Evolutionary conservation across 2,329 filamentous ascomycete genomes (phyloP).

Genomic region (Whalleya microplaca): DNA sequence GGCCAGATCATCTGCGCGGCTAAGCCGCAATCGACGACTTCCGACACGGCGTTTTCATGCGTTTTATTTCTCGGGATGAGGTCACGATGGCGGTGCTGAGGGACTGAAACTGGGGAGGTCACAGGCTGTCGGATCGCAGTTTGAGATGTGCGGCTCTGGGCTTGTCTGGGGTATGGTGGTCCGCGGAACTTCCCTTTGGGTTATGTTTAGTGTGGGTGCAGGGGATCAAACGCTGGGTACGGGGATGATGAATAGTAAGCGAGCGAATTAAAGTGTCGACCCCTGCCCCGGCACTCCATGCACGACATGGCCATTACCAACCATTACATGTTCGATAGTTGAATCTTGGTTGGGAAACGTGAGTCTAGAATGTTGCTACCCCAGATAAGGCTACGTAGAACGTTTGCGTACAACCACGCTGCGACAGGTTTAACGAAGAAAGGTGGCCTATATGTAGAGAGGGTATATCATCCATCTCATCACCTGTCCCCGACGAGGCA

Average conservation of each 20-base stretch:
- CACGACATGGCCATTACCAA: no score
- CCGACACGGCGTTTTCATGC: conserved; percentile 20
- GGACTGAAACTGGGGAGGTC: conserved; percentile 38
- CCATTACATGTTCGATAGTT: neutral
- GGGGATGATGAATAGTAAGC: no score
- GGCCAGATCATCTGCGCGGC: conserved; percentile 17
- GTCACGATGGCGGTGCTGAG: neutral
- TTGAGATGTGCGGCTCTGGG: conserved; percentile 29
- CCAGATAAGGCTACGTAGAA: neutral
- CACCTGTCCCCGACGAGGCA: neutral
- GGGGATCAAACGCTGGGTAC: no score
- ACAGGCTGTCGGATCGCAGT: conserved; percentile 38
- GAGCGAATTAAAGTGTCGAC: no score
- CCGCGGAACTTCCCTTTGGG: no score
- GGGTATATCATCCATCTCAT: neutral
- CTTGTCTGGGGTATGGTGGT: neutral
- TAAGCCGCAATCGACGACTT: conserved; percentile 19
- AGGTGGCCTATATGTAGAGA: neutral
- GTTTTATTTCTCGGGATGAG: neutral
- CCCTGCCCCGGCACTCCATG: no score
- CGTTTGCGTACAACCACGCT: neutral
- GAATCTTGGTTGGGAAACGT: neutral
- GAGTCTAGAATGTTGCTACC: neutral
- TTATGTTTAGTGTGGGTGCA: no score
- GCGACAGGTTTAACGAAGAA: neutral